Evolutionary conservation across 2,329 filamentous ascomycete genomes (phyloP).

Genomic region (Colletotrichum sp.): DNA sequence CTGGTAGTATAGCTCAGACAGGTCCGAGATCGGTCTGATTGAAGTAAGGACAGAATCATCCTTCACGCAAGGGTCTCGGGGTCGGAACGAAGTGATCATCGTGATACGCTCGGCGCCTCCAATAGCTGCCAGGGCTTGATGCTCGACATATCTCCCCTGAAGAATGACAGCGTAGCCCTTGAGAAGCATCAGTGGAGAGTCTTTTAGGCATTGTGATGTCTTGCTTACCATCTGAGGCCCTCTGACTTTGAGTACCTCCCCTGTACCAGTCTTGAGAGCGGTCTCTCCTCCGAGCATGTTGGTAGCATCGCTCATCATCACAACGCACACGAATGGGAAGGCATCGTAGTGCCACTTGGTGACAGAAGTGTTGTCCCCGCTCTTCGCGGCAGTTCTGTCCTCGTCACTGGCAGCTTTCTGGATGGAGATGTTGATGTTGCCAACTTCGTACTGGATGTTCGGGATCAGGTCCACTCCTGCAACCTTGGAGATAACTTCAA

Average conservation of each 20-base stretch:
- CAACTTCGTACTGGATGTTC: conserved; percentile 60
- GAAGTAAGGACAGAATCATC: conserved; percentile 62
- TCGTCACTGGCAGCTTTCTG: conserved; percentile 51
- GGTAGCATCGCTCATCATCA: conserved; percentile 68
- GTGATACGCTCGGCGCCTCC: conserved; percentile 49
- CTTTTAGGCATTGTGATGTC: not conserved
- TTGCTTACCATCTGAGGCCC: conserved; percentile 62
- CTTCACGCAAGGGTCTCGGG: conserved; percentile 38
- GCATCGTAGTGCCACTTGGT: conserved; percentile 70
- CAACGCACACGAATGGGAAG: conserved; percentile 73
- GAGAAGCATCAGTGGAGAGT: conserved; percentile 3
- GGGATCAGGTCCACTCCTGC: conserved; percentile 60
- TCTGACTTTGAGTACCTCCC: conserved; percentile 61
- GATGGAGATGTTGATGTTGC: conserved; percentile 58
- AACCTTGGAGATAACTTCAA: conserved; percentile 53
- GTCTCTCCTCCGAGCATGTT: conserved; percentile 71
- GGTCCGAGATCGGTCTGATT: conserved; percentile 56
- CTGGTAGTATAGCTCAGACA: conserved; percentile 63
- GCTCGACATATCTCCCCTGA: conserved; percentile 50
- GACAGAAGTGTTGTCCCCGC: conserved; percentile 40
- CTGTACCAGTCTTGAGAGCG: conserved; percentile 56
- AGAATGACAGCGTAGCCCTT: conserved; percentile 46
- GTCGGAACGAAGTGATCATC: conserved; percentile 50
- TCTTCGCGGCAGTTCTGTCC: conserved; percentile 44
- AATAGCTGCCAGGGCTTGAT: conserved; percentile 44